Evolutionary conservation across 192 early-diverging fungal species (phyloP), one percentile per base, ranked within the genome.

Genomic region (Dissophora globulifera): DNA sequence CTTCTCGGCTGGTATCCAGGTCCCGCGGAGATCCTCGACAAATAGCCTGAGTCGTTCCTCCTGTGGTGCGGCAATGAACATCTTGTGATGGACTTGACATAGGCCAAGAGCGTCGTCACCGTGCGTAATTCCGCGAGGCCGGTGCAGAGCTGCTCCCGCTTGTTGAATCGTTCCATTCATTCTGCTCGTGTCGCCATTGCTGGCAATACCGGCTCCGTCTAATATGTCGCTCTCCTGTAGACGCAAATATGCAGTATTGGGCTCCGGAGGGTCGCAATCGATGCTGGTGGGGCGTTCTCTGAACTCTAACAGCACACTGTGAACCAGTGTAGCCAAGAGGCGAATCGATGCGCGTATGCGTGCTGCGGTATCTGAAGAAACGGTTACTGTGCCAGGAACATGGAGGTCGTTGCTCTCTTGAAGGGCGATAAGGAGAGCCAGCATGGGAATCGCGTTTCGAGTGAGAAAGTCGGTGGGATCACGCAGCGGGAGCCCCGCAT

Each of bases 71-170:
- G 55, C 42, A 38, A 60, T 35, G 30, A 50, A 30, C 22, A 74
- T n/a, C 10, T 63, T 62, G 31, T 58, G 41, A 25, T 74, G 69
- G 0, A 48, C n/a, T 27, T 22, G 53, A 58, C 69, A 74, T 22
- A 64, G 17, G 61, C 69, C 63, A 1, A 51, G 38, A 31, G 50
- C 50, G 42, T 38, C 35, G 10, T 40, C 47, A 17, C 31, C 38
- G 0, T 1, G 31, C 11, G 9, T 38, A 26, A 25, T 6, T 4
- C 26, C 16, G 32, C 20, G 54, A 12, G 47, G 23, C 30, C 47
- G 56, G 15, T 27, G 41, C 2, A 70, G 67, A 0, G 25, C 29
- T 64, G 17, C 27, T 22, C 22, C 38, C 7, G 20, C 3, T 46
- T 42, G 17, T 30, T 29, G 56, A n/a, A 16, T 40, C 26, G 35